Base-by-base conservation (phyloP, 163 green algal species). In the Scenedesmus sp. region DNA sequence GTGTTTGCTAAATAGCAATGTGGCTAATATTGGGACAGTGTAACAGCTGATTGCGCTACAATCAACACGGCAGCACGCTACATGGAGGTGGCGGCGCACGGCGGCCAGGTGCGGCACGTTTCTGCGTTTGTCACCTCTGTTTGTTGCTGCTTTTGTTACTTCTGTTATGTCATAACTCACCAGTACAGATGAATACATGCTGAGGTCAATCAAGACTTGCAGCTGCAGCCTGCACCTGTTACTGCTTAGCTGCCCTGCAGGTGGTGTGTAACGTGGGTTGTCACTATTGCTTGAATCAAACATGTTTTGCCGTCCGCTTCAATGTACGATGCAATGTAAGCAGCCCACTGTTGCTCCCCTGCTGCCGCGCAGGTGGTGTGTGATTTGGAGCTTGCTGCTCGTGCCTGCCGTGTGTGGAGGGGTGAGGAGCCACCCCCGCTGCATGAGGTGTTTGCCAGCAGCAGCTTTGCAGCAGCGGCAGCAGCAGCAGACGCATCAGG, bases 51-150 rank as follows among this genome's bases (percentile, higher is more conserved):
- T 55, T 73, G 87, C 4, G 55, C 64, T 10, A 9, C 56, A 4
- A 59, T 86, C 67, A 91, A 91, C 70, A 59, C n/a, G 73, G 91
- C 93, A 10, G 93, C 93, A 0, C 88, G 93, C 34, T 94, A 90
- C 87, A 94, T 94, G 92, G 93, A 95, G 54, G 93, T 90, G 6
- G 93, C 93, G 18, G 93, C 93, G 34, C 93, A 95, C 66, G 93
- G 93, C 26, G 93, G 93, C 62, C 87, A 92, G 91, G 85, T 93
- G 57, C n/a, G 34, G 1, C 2, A 9, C 13, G 5, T 8, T 5
- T 18, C 6, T 34, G 18, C 16, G 34, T 46, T 46, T 46, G 34
- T 46, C 34, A 46, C 34, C 34, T 46, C 34, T 46, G 34, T 46
- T 46, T 46, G 34, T 46, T 46, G 34, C 34, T 46, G 34, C 34